phyloP scores from a whole-genome alignment of 108 stramenopile genomes.

The Thalassiosira profunda region DNA sequence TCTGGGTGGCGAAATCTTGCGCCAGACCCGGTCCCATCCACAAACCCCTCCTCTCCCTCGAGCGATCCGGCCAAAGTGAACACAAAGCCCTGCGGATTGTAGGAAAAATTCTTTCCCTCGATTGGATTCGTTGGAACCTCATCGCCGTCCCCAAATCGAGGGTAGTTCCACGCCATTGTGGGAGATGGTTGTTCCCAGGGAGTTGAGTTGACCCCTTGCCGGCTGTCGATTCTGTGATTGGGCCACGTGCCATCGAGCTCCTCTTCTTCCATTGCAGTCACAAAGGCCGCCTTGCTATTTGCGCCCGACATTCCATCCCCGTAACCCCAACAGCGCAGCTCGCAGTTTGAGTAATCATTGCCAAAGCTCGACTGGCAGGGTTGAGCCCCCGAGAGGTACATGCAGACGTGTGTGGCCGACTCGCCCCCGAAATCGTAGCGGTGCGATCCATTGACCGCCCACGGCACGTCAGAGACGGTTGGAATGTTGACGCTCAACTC shows the following conservation, averaged over 20 bases:
- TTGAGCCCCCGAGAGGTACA: slow-evolving; percentile 57
- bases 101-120: slow-evolving; percentile 14
- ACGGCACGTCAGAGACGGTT: slow-evolving; percentile 77
- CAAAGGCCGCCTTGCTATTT: slow-evolving; percentile 11
- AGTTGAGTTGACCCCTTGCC: slow-evolving; percentile 34
- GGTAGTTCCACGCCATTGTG: slow-evolving; percentile 63
- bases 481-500: slow-evolving; percentile 70
- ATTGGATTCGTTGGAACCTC: slow-evolving; percentile 43
- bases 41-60: slow-evolving; percentile 58
- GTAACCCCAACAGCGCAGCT: slow-evolving; percentile 77
- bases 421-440: slow-evolving; percentile 79
- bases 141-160: slow-evolving; percentile 20
- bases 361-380: slow-evolving; percentile 47
- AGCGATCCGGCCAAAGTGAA: slow-evolving; percentile 58
- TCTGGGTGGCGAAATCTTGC: slow-evolving; percentile 75
- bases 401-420: slow-evolving; percentile 69
- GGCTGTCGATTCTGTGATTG: slow-evolving; percentile 23
- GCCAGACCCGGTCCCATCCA: slow-evolving; percentile 55
- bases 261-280: slow-evolving; percentile 15
- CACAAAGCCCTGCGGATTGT: slow-evolving; percentile 57
- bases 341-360: slow-evolving; percentile 65
- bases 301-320: slow-evolving; percentile 16
- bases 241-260: slow-evolving; percentile 32
- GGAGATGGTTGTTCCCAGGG: slow-evolving; percentile 39
- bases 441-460: slow-evolving; percentile 81